A percentile compares a stretch with the other conserved stretches of the same genome.
Conservation (phyloP, 2,329 filamentous ascomycete genomes). For the Talaromyces sp. region DNA sequence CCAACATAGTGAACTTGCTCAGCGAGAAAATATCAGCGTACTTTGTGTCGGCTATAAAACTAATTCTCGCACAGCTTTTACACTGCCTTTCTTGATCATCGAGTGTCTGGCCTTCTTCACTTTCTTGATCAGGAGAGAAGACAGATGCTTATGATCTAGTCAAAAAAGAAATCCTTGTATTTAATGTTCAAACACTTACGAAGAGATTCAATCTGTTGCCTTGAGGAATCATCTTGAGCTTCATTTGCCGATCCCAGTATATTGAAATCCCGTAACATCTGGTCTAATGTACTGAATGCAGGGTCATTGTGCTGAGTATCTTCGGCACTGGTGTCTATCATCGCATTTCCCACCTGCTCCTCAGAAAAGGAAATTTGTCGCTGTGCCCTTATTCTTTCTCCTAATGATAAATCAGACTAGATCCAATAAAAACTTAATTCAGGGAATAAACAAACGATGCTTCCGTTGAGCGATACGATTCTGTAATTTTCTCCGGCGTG, state of each 20-base stretch:
- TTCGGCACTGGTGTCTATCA: not conserved
- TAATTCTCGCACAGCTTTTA: not conserved
- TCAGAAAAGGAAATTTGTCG: not conserved
- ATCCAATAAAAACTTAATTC: not conserved
- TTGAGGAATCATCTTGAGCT: not conserved
- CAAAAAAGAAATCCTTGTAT: not conserved
- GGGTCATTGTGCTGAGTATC: not conserved
- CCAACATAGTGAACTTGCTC: conserved; percentile 4
- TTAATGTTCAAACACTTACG: not conserved
- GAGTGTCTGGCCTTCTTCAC: not conserved
- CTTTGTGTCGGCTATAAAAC: not conserved
- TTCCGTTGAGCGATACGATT: not conserved
- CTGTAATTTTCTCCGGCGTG: not conserved
- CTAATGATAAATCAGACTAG: not conserved
- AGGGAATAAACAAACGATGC: not conserved
- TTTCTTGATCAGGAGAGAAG: not conserved
- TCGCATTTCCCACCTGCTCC: not conserved
- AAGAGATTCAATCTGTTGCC: not conserved
- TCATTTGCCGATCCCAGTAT: not conserved
- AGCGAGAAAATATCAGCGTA: not conserved
- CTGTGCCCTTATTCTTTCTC: not conserved
- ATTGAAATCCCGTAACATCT: not conserved
- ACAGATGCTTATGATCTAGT: not conserved
- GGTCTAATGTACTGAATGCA: not conserved
- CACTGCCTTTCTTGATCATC: not conserved